Base-by-base conservation (phyloP, 2,329 filamentous ascomycete genomes). In the Chaetoscypha palmicola region DNA sequence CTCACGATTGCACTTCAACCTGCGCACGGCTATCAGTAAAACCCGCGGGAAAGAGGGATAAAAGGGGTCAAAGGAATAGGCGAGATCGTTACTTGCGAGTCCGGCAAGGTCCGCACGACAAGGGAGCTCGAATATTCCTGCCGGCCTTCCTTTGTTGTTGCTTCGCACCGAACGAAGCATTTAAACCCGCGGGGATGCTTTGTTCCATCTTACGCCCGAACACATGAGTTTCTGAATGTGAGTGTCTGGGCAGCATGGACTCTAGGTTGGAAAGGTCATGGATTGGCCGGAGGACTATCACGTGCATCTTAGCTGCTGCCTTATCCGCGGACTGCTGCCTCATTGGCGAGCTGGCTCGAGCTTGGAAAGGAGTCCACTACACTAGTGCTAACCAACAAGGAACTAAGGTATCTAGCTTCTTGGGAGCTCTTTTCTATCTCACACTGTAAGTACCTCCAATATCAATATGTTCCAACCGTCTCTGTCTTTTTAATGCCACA, bases 1-100 rank as follows among this genome's bases (percentile, higher is more conserved):
- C 50, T 77, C 79, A 58, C 90, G 81, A 65, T 96, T 92, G 69
- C 90, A 97, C 78, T 95, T 95, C 64, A 91, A 76, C 58, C 73
- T 78, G 21, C 11, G 38, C 14, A 32, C 11, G 12, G 22, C 19
- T 35, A 17, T 23, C 11, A 38, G 48, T 38, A 48, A 35, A 11
- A 19, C 40, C 32, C 14, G 19, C 7, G n/a, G 9, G 10, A 33
- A 23, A 33, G 2, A 38, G 4, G 37, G 8, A 4, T 12, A 20
- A 39, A 10, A 39, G 22, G 34, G 19, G 19, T 24, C 5, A 26
- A 16, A 5, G 37, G 23, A n/a, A n/a, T 34, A 33, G 24, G 7
- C 20, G 22, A 20, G 26, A 43, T 21, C 10, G 19, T 38, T 31
- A 53, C 54, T 56, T 56, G 33, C 52, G 51, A 33, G 26, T 50